phyloP scores from a whole-genome alignment of 345 rosid species.

The Angophora floribunda region DNA sequence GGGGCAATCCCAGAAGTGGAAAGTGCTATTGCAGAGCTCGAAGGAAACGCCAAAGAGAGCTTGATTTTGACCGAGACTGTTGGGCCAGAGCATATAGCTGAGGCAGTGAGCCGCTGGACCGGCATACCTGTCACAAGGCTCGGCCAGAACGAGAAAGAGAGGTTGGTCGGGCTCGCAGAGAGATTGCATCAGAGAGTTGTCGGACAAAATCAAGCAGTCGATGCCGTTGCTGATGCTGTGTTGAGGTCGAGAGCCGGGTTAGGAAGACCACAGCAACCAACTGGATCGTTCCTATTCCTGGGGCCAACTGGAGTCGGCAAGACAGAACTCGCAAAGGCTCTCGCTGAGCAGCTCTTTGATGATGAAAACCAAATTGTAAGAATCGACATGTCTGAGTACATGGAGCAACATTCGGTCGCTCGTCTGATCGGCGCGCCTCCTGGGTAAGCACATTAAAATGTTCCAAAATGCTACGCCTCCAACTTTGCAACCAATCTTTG shows the following conservation, averaged over 20 bases:
- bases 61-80: slow-evolving; percentile 75
- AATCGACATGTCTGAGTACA: slow-evolving; percentile 83
- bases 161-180: slow-evolving; percentile 37
- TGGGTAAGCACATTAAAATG: neutral
- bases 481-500: neutral
- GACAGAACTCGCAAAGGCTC: slow-evolving; percentile 90
- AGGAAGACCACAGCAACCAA: slow-evolving; percentile 84
- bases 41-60: slow-evolving; percentile 43
- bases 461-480: neutral
- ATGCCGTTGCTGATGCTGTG: slow-evolving; percentile 72
- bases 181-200: slow-evolving; percentile 39
- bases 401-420: slow-evolving; percentile 84
- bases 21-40: neutral
- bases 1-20: slow-evolving; percentile 26
- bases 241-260: slow-evolving; percentile 71
- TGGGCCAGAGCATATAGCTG: slow-evolving; percentile 84
- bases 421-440: slow-evolving; percentile 57
- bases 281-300: slow-evolving; percentile 78
- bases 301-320: slow-evolving; percentile 98
- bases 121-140: slow-evolving; percentile 89
- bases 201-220: slow-evolving; percentile 62
- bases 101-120: slow-evolving; percentile 91
- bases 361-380: slow-evolving; percentile 64
- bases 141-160: slow-evolving; percentile 75
- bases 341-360: slow-evolving; percentile 84